Evolutionary conservation across 352 stramenopile genomes (phyloP).

Genomic region (Phytophthora fragariaefolia): DNA sequence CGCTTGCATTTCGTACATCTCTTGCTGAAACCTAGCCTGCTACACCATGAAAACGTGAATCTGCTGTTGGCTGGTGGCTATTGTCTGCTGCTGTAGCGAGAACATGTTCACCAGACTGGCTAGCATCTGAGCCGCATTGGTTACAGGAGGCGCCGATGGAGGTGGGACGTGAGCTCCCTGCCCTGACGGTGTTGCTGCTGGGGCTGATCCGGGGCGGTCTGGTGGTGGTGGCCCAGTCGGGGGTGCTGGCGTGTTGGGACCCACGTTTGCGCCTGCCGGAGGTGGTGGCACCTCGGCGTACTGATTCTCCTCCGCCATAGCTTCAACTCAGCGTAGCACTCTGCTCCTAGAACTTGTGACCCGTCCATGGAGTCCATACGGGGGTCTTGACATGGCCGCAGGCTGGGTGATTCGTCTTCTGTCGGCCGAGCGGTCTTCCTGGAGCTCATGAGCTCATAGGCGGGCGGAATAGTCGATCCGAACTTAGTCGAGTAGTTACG

Average conservation of each 20-base stretch:
- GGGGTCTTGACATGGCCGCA: background rate
- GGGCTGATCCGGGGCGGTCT: background rate
- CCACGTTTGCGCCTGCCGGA: background rate
- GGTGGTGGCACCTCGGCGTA: background rate
- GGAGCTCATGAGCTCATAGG: background rate
- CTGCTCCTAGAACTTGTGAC: background rate
- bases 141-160: slow-evolving; percentile 2
- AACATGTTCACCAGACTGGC: too few relatives aligned
- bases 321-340: background rate
- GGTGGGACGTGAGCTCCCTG: background rate
- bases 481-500: slow-evolving; percentile 11
- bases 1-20: too few relatives aligned
- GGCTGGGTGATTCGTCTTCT: slow-evolving; percentile 8
- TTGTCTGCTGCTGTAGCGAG: too few relatives aligned
- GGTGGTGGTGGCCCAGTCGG: background rate
- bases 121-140: background rate
- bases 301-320: background rate
- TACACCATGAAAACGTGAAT: too few relatives aligned
- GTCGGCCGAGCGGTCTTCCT: slow-evolving; percentile 5
- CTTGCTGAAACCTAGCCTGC: too few relatives aligned
- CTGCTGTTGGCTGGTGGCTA: too few relatives aligned
- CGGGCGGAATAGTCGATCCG: slow-evolving; percentile 1
- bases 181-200: background rate
- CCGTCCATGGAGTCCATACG: background rate
- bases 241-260: background rate